Percentiles rank a stretch among this genome's conserved stretches.
Conservation (phyloP, 2,329 filamentous ascomycete species). For the Diaporthe eres region DNA sequence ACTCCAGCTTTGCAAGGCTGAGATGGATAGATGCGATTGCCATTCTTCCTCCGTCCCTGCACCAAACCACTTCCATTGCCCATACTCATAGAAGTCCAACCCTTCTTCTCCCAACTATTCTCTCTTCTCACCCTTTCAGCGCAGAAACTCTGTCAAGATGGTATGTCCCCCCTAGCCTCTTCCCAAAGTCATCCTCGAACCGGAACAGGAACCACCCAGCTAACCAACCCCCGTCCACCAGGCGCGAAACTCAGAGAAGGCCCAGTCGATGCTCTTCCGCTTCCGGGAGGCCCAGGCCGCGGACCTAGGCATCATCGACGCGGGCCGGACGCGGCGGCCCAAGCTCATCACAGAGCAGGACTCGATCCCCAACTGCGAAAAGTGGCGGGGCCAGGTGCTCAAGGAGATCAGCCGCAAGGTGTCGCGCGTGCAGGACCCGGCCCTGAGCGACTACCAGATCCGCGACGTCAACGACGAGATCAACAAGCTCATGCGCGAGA, state of each 20-base stretch:
- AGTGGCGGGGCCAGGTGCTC: slow-evolving; percentile 97
- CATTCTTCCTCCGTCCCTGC: not conserved
- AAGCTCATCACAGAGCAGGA: slow-evolving; percentile 91
- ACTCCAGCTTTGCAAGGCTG: slow-evolving; percentile 37
- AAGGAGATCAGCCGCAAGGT: slow-evolving; percentile 98
- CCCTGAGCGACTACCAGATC: slow-evolving; percentile 96
- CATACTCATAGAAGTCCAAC: not conserved
- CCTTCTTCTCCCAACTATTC: not conserved
- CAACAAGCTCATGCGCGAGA: slow-evolving; percentile 99
- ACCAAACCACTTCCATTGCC: not conserved
- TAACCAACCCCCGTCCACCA: slow-evolving; percentile 51
- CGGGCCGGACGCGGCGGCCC: slow-evolving; percentile 88
- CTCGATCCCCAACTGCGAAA: slow-evolving; percentile 89
- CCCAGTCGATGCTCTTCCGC: slow-evolving; percentile 99
- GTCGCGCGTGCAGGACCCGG: slow-evolving; percentile 91
- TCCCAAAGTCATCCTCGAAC: not conserved
- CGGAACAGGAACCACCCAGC: not conserved
- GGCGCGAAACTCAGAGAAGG: slow-evolving; percentile 98
- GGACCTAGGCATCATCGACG: slow-evolving; percentile 96
- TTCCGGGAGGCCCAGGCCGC: slow-evolving; percentile 98
- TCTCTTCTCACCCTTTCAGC: not conserved
- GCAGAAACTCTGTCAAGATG: slow-evolving; percentile 37
- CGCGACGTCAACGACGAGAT: slow-evolving; percentile 99
- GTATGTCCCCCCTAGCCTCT: slow-evolving; percentile 27
- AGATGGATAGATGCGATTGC: not conserved